A percentile compares a stretch with the other conserved stretches of the same genome.
phyloP scores from a whole-genome alignment of 257 asterid species.

The Lithospermum erythrorhizon region DNA sequence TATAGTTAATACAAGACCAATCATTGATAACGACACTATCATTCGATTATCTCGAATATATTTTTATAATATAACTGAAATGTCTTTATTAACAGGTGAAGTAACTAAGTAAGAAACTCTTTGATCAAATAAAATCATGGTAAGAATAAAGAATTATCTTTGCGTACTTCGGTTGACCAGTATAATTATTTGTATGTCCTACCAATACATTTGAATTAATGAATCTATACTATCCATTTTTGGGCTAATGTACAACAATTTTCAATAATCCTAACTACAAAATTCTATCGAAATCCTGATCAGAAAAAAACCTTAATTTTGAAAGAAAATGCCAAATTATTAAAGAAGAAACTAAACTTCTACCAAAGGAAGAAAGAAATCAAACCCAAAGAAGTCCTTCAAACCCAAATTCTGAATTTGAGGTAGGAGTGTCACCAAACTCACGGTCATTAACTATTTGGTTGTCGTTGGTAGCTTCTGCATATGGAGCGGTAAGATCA shows the following conservation, averaged over 20 bases:
- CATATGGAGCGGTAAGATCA: slow-evolving; percentile 58
- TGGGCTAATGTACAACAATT: background rate
- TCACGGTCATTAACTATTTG: slow-evolving; percentile 29
- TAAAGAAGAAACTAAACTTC: background rate
- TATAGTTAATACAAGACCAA: too few species aligned
- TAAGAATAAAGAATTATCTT: too few species aligned
- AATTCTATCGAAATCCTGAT: background rate
- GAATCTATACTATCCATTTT: too few species aligned
- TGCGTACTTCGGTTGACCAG: too few species aligned
- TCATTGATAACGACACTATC: too few species aligned
- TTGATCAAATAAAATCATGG: too few species aligned
- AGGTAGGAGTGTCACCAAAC: slow-evolving; percentile 53
- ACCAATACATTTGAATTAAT: background rate
- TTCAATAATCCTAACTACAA: slow-evolving; percentile 4
- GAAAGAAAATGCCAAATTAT: background rate
- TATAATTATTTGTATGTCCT: background rate
- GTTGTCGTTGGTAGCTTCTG: slow-evolving; percentile 24
- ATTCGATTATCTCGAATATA: too few species aligned
- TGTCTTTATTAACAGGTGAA: too few species aligned
- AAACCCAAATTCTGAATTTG: slow-evolving; percentile 53
- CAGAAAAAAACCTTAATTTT: background rate
- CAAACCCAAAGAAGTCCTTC: slow-evolving; percentile 77
- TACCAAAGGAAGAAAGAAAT: slow-evolving; percentile 3
- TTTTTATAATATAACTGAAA: too few species aligned
- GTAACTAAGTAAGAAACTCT: too few species aligned